A percentile compares a stretch with the other conserved stretches of the same genome.
These are phyloP conservation scores for Henningerozyma blattae DNA, from an alignment of 805 yeast species.

Conservation along the genomic window DNA sequence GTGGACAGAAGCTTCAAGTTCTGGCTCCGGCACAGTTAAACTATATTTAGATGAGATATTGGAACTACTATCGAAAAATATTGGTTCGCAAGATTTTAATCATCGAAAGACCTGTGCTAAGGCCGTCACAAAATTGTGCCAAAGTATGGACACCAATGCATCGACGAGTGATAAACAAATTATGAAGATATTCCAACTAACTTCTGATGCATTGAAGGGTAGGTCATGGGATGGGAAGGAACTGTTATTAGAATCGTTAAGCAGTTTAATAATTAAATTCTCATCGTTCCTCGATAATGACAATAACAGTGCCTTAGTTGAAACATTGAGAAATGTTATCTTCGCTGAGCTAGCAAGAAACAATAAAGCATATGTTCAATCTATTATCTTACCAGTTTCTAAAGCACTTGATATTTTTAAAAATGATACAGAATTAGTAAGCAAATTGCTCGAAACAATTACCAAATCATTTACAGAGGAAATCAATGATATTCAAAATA, in stretches of 20 bases:
- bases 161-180: slow-evolving; percentile 18
- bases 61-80: slow-evolving; percentile 33
- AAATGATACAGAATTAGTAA: slow-evolving; percentile 3
- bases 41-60: slow-evolving; percentile 63
- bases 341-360: slow-evolving; percentile 52
- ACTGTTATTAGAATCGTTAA: slow-evolving; percentile 55
- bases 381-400: slow-evolving; percentile 43
- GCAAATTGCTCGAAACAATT: slow-evolving; percentile 22
- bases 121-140: slow-evolving; percentile 48
- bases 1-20: slow-evolving; percentile 73
- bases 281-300: slow-evolving; percentile 24
- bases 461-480: slow-evolving; percentile 27
- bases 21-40: slow-evolving; percentile 57
- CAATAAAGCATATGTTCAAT: slow-evolving; percentile 50
- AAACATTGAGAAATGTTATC: slow-evolving; percentile 33
- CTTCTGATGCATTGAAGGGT: slow-evolving; percentile 56
- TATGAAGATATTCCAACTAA: slow-evolving; percentile 34
- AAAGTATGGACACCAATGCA: slow-evolving; percentile 27
- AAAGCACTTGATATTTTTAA: slow-evolving; percentile 33
- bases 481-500: slow-evolving; percentile 26
- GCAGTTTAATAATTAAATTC: slow-evolving; percentile 40
- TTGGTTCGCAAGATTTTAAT: slow-evolving; percentile 47
- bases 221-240: slow-evolving; percentile 89
- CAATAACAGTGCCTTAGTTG: slow-evolving; percentile 24
- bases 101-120: slow-evolving; percentile 61